Evolutionary conservation across 148 eudicot species (phyloP), one percentile per base, ranked within the genome.

Genomic region (Cornus controversa): DNA sequence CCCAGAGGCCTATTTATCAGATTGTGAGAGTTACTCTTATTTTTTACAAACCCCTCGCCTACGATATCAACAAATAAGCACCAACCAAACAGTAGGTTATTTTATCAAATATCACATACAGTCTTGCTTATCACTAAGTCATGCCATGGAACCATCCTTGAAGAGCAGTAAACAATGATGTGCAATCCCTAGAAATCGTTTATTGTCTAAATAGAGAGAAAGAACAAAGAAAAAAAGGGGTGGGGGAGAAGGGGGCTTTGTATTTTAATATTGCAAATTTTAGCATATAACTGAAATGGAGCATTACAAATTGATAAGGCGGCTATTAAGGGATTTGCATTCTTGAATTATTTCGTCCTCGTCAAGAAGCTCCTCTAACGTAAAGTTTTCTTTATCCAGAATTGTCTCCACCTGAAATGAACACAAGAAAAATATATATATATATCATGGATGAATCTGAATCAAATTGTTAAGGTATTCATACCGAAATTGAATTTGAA

Each of bases 281-380:
- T 37, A 69, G 53, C 67, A 31, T 71, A 2, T n/a, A 60, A 47
- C 1, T 13, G 20, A 29, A 71, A 25, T 13, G 58, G 29, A 42
- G 18, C 27, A 42, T 36, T 90, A 94, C 98, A 89, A 94, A 84
- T 89, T 91, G 58, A 94, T 94, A 81, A 94, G 97, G 66, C 98
- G 97, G 63, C 91, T 79, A 89, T 94, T 94, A 36, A 94, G 91
- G 77, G 94, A 92, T 85, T 92, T 94, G 92, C 98, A 94, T 87
- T 94, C 98, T 80, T 94, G 98, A 60, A 94, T 94, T 65, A 94
- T 87, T 79, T 94, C 97, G 86, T 92, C 98, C 81, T 94, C 98
- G n/a, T 94, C 98, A 78, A 94, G 89, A 74, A 94, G 93, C 85
- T 94, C 98, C 77, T 92, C 98, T 80, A 94, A 77, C 37, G 96